Evolutionary conservation across 106 monocot genomes (phyloP).

Genomic region (Acorus calamus): DNA sequence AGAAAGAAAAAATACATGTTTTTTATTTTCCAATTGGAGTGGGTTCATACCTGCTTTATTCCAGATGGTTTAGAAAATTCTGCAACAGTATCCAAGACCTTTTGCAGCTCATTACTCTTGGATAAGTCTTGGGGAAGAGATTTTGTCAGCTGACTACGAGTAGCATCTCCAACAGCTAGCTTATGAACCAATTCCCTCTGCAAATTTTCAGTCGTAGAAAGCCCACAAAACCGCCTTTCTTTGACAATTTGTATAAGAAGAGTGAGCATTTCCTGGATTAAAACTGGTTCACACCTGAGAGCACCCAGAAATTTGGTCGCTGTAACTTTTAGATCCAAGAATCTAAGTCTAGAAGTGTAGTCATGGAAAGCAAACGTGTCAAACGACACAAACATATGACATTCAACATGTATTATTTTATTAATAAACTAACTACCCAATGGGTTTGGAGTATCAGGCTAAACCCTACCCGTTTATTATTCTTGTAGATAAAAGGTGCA

Average conservation of each 20-base stretch:
- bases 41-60: conserved; percentile 54
- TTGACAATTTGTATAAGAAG: conserved; percentile 80
- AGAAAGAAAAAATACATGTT: too few relatives aligned
- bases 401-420: too few relatives aligned
- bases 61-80: conserved; percentile 77
- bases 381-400: too few relatives aligned
- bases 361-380: too few relatives aligned
- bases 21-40: too few relatives aligned
- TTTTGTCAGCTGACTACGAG: conserved; percentile 79
- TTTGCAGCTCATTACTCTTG: conserved; percentile 48
- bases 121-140: conserved; percentile 74
- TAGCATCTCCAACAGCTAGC: conserved; percentile 70
- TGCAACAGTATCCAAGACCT: conserved; percentile 60
- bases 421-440: too few relatives aligned
- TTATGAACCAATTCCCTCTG: conserved; percentile 66
- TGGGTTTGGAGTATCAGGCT: too few relatives aligned
- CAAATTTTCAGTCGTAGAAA: conserved; percentile 53
- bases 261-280: conserved; percentile 82
- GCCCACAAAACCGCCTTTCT: conserved; percentile 82
- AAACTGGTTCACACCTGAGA: conserved; percentile 79
- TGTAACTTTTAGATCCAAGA: not conserved
- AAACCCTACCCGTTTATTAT: too few relatives aligned
- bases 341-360: too few relatives aligned
- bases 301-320: not conserved
- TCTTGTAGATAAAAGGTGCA: too few relatives aligned